Base-by-base conservation (phyloP, 495 filamentous ascomycete species). In the Hypoxylon rickii region DNA sequence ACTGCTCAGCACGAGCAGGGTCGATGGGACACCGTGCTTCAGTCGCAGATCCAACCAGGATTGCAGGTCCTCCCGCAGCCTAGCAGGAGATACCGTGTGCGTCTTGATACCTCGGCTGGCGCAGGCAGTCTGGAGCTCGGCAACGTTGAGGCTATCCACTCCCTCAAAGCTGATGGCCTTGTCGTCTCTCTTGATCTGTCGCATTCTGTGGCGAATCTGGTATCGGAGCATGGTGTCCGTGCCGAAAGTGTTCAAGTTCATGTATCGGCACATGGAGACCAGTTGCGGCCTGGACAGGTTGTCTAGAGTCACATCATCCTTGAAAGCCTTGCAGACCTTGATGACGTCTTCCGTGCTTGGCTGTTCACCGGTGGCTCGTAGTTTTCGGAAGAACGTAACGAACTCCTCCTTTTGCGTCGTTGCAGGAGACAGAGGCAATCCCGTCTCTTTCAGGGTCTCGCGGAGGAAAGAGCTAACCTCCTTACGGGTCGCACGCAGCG, bases 321-420 rank as follows among this genome's bases (percentile, higher is more conserved):
- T 96, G 81, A 99, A 99, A 66, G 96, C 87, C 81, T 99, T 96
- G 86, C 95, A 97, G 48, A 99, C 94, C 76, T 92, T 96, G 75
- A 99, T 96, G 55, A 99, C 89, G 68, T 97, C 94, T 55, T 88
- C 83, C 34, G 85, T 85, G 11, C 89, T 92, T 0, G 95, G 95
- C 19, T 84, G 74, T 76, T 97, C 93, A 20, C 92, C 95, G 3
- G 91, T 97, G 13, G 89, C 81, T 37, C 94, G 88, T 63, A 96
- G 84, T 77, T 99, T 99, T 65, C 89, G 86, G 85, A 99, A 99
- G 73, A 99, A 99, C 51, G 90, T 87, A n/a, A 89, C 80, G 62
- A 99, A 97, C 65, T 97, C 95, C 58, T 97, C 92, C 63, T 87
- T 90, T 64, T 92, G 92, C 11, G 92, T 89, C 37, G 87, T 96